Evolutionary conservation across 164 flowering plant genomes (phyloP), one percentile per base, ranked within the genome.

Genomic region (Euptelea pleiosperma): DNA sequence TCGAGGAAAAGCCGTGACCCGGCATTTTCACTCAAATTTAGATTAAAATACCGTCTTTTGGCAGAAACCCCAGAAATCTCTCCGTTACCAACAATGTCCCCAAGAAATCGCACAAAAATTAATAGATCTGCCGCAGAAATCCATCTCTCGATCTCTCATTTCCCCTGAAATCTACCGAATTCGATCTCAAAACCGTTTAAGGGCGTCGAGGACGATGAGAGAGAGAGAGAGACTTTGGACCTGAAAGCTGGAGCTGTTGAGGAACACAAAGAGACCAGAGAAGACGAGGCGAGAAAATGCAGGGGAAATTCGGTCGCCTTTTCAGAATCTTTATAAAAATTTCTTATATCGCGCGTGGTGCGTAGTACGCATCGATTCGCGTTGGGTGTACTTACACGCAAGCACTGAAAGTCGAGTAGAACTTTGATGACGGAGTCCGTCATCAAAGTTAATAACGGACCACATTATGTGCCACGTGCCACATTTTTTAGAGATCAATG

Each of bases 11-110:
- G 30, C 72, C 66, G 29, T 70, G 73, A 25, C 46, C 84, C 25
- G 85, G 84, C 90, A 87, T 87, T 70, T 57, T 69, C 41, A 31
- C 52, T 41, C 37, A 4, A 5, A 55, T 10, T 14, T 22, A n/a
- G 29, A 51, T 22, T 12, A 14, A 3, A 50, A 22, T 10, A 43
- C 34, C 15, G 8, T 12, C n/a, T 55, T 11, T 26, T 11, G 25
- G 6, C 6, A 14, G 28, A 45, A 65, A 55, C 66, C 73, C 73
- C 67, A 67, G 58, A 60, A 60, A 63, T 46, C 29, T 31, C 22
- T 36, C 46, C 16, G 18, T n/a, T n/a, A n/a, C n/a, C n/a, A n/a
- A n/a, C n/a, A n/a, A n/a, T n/a, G n/a, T n/a, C n/a, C n/a, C n/a
- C n/a, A n/a, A n/a, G 35, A 4, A 42, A n/a, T 45, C 24, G 18